Conservation (phyloP, 495 filamentous ascomycete genomes). For the Lepidopterella palustris region DNA sequence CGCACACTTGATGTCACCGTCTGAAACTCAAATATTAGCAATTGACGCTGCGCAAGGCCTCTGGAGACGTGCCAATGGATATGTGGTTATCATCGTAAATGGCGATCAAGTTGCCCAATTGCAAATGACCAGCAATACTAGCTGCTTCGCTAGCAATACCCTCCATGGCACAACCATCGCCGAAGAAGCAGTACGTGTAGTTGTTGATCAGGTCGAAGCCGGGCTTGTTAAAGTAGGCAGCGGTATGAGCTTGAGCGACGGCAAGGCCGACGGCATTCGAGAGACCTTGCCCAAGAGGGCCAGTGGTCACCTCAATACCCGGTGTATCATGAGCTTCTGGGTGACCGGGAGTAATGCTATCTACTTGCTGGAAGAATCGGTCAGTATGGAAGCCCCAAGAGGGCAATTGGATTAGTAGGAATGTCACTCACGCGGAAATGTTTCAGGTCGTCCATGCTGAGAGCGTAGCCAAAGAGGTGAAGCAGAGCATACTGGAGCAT, state of each 20-base stretch:
- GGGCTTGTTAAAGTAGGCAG: constrained; percentile 92
- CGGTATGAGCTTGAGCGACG: constrained; percentile 87
- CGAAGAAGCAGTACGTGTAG: constrained; percentile 94
- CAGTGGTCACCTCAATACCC: constrained; percentile 93
- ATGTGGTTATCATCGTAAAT: constrained; percentile 99
- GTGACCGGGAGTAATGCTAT: constrained; percentile 94
- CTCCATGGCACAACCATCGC: constrained; percentile 98
- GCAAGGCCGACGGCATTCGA: constrained; percentile 63
- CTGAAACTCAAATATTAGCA: constrained; percentile 40
- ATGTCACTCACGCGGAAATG: constrained; percentile 75
- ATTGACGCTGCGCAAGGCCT: not conserved
- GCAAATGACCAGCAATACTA: constrained; percentile 88
- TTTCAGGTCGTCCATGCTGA: constrained; percentile 89
- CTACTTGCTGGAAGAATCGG: constrained; percentile 51
- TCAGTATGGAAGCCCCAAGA: not conserved
- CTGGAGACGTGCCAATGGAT: constrained; percentile 59
- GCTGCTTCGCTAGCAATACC: constrained; percentile 91
- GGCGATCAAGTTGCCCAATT: constrained; percentile 93
- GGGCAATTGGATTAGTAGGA: not conserved
- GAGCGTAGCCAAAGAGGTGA: constrained; percentile 86
- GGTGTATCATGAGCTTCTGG: constrained; percentile 95
- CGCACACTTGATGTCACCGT: constrained; percentile 88
- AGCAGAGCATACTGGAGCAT: constrained; percentile 99
- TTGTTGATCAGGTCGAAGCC: constrained; percentile 88
- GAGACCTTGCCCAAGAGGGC: constrained; percentile 34